These are phyloP conservation scores for Starmerella potacharoeniae DNA, from an alignment of 805 yeast genomes.

Conservation along the genomic window DNA sequence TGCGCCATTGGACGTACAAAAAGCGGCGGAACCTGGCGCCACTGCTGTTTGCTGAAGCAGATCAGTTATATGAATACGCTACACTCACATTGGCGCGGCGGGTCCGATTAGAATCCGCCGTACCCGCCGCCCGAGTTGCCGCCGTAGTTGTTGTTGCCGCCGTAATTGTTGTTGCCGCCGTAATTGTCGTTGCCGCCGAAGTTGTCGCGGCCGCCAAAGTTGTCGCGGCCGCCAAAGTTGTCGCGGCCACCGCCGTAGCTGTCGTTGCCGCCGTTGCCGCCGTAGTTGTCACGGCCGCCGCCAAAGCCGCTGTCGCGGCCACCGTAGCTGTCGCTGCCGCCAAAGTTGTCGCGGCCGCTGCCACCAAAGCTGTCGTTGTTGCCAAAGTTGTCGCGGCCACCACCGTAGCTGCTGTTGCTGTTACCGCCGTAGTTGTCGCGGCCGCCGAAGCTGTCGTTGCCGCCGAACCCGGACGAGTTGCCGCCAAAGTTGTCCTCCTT, in stretches of 20 bases:
- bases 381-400: neutral
- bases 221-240: conserved; percentile 4
- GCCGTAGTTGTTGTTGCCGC: conserved; percentile 6
- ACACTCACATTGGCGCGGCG: no score
- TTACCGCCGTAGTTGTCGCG: neutral
- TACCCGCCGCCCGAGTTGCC: conserved; percentile 1
- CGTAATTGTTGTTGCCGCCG: neutral
- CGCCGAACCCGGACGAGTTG: neutral
- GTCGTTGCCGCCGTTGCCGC: neutral
- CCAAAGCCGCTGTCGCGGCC: neutral
- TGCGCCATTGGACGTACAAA: no score
- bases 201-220: neutral
- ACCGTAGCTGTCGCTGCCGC: conserved; percentile 3
- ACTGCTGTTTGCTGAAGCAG: no score
- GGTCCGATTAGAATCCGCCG: neutral
- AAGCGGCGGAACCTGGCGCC: no score
- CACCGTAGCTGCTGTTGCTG: neutral
- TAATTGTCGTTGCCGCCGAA: neutral
- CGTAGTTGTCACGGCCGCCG: neutral
- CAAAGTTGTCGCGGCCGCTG: neutral
- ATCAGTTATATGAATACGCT: no score
- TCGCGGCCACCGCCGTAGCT: neutral
- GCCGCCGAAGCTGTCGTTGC: neutral
- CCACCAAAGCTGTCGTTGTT: conserved; percentile 2
- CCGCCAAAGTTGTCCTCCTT: neutral